Base-by-base conservation (phyloP, 179 eudicot genomes). In the Actinidia chinensis region DNA sequence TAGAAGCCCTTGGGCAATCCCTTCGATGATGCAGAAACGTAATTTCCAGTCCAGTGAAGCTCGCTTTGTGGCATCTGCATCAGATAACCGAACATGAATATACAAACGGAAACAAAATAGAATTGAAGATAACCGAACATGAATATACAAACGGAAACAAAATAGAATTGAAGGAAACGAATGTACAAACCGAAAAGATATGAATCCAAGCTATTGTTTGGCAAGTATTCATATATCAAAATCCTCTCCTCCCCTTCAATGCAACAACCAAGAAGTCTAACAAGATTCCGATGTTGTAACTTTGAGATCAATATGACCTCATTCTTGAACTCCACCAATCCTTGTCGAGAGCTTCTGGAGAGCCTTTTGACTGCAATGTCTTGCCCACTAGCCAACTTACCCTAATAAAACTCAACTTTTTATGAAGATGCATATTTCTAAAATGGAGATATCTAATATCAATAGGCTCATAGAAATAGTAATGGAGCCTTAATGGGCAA, bases 241-340 rank as follows among this genome's bases (percentile, higher is more conserved):
- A 87, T 82, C 67, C 84, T 87, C 63, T 87, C 90, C 46, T 85
- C 85, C 69, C 68, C 76, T 1, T 85, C 84, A 25, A 83, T 36
- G 76, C 90, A 87, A 72, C 82, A 85, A 6, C 90, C 90, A 0
- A 85, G 84, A 10, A 87, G 78, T 15, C 85, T 83, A 25, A 87
- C 90, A 42, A 87, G 88, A 71, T 88, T 88, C 60, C 87, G 82
- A 73, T 88, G 90, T 46, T 85, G 88, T 6, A 85, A 84, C 75
- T 68, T 78, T 2, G 87, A 87, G 20, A 85, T 88, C 78, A 88
- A 63, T 43, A 43, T 79, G 14, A 86, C 77, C 74, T 88, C 89
- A 51, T 88, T 88, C 79, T 75, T 88, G 76, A 88, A 88, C 75
- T 88, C 90, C 2, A 84, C 88, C 8, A 67, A 51, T 17, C 90